These are phyloP conservation scores for Cytospora chrysosperma DNA, from an alignment of 2,329 filamentous ascomycete species.

Conservation along the genomic window DNA sequence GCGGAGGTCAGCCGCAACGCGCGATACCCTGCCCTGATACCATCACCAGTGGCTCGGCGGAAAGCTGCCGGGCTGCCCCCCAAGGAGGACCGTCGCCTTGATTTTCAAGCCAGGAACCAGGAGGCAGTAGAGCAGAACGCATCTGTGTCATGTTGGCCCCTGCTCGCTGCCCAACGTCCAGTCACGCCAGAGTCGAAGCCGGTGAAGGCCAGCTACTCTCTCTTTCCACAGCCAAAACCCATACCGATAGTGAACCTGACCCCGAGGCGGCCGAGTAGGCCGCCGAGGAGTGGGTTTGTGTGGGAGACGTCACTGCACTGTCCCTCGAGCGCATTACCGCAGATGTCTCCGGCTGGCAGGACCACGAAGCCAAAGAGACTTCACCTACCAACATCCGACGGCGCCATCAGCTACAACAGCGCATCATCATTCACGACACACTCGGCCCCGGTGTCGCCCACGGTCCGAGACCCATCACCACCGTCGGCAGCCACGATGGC, in stretches of 20 bases:
- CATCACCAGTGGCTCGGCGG: conserved; percentile 10
- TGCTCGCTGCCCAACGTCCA: conserved; percentile 27
- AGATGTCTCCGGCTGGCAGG: neutral
- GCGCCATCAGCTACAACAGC: conserved; percentile 14
- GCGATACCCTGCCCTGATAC: conserved; percentile 16
- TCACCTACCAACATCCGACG: conserved; percentile 12
- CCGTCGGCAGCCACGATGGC: neutral
- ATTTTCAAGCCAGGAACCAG: neutral
- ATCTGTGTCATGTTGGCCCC: conserved; percentile 34
- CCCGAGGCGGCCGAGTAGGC: neutral
- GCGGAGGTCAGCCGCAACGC: conserved; percentile 1
- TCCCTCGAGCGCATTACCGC: neutral
- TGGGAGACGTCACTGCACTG: neutral
- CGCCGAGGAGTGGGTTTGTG: neutral
- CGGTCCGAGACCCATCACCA: neutral
- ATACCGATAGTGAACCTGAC: neutral
- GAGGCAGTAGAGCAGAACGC: neutral
- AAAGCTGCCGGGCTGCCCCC: neutral
- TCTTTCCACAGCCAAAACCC: conserved; percentile 15
- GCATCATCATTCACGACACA: conserved; percentile 7
- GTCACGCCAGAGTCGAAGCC: conserved; percentile 31
- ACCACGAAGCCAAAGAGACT: conserved; percentile 7
- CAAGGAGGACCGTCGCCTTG: neutral
- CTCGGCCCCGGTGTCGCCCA: conserved; percentile 1
- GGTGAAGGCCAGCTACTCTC: conserved; percentile 20